Evolutionary conservation across 257 asterid species (phyloP).

Genomic region (Salvia miltiorrhiza): DNA sequence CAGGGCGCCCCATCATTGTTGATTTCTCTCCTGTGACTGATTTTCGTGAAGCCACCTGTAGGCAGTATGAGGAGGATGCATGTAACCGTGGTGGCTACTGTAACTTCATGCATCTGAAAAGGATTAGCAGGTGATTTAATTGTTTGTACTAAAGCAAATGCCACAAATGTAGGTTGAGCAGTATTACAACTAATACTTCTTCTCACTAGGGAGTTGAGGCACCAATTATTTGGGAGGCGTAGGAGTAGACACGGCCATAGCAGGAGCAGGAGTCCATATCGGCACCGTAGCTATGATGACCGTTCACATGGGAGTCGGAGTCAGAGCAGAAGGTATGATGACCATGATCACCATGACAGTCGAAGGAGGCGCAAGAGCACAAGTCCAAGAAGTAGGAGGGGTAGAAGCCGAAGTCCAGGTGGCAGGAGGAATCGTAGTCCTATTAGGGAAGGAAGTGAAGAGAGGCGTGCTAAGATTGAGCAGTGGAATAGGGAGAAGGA

Average conservation of each 20-base stretch:
- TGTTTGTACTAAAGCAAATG: background rate
- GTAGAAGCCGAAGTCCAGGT: constrained; percentile 75
- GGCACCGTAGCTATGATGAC: constrained; percentile 88
- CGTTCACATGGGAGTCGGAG: constrained; percentile 61
- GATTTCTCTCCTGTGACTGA: constrained; percentile 98
- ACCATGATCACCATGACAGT: constrained; percentile 68
- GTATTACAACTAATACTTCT: background rate
- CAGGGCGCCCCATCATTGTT: constrained; percentile 93
- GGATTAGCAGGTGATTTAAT: constrained; percentile 69
- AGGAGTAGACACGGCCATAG: constrained; percentile 60
- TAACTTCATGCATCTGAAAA: constrained; percentile 97
- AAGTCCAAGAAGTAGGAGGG: constrained; percentile 61
- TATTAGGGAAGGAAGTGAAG: constrained; percentile 92
- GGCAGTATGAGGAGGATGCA: constrained; percentile 93
- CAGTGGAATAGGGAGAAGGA: constrained; percentile 97
- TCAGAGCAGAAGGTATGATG: constrained; percentile 78
- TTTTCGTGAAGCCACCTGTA: constrained; percentile 95
- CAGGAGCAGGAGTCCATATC: constrained; percentile 84
- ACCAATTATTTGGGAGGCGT: constrained; percentile 72
- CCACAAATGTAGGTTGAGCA: background rate
- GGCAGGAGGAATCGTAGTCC: constrained; percentile 72
- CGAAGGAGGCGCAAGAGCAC: constrained; percentile 58
- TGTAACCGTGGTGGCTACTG: constrained; percentile 99
- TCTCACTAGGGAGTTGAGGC: constrained; percentile 61
- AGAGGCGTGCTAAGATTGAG: constrained; percentile 92